Conservation (phyloP, 305 asterid genomes). For the Rubia peregrina region DNA sequence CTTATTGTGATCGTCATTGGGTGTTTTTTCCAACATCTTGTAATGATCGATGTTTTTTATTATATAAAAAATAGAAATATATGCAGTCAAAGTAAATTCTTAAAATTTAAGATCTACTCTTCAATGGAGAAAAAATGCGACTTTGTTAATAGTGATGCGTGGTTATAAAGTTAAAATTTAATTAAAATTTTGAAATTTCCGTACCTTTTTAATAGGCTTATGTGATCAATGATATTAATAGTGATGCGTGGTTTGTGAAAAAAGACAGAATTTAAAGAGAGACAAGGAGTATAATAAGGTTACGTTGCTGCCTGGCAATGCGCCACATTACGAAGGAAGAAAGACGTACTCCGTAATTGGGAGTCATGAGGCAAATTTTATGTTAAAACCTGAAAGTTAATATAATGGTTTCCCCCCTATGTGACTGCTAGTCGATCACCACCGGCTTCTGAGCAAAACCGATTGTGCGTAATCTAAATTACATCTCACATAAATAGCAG, state of each 20-base stretch:
- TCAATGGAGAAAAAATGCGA: no score
- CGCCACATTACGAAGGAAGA: not conserved
- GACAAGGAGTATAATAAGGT: not conserved
- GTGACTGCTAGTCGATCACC: slow-evolving; percentile 30
- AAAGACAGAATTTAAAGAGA: not conserved
- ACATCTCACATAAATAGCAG: slow-evolving; percentile 40
- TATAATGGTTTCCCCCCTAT: slow-evolving; percentile 16
- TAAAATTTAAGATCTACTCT: no score
- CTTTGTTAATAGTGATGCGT: no score
- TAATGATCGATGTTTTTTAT: no score
- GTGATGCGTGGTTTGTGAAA: not conserved
- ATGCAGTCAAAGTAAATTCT: no score
- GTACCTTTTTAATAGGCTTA: no score
- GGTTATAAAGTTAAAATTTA: no score
- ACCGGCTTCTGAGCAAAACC: slow-evolving; percentile 23
- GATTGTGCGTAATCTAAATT: slow-evolving; percentile 33
- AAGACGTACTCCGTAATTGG: not conserved
- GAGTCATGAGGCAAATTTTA: slow-evolving; percentile 6
- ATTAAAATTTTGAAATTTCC: no score
- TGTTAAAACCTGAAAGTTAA: slow-evolving; percentile 19
- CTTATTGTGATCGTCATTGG: no score
- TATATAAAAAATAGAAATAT: no score
- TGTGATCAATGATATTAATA: no score
- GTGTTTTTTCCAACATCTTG: no score
- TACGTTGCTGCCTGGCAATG: not conserved